Percentiles rank a stretch among this genome's conserved stretches.
Evolutionary conservation across 495 filamentous ascomycete genomes (phyloP).

Genomic region (Annulohypoxylon nitens): DNA sequence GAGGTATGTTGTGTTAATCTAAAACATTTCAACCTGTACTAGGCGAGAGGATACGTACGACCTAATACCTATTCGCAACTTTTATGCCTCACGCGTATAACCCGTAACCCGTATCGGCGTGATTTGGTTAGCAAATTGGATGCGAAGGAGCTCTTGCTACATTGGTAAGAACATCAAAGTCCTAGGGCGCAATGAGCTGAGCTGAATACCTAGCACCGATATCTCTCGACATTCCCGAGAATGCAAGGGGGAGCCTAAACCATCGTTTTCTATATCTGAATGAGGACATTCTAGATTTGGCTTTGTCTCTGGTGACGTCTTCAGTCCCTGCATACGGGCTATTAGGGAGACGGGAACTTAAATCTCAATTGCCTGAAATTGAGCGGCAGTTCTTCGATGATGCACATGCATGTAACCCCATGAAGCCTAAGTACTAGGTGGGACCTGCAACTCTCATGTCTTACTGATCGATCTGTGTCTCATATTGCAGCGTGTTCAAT

Average conservation of each 20-base stretch:
- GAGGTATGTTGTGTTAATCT: slow-evolving; percentile 14
- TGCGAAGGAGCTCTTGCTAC: neutral
- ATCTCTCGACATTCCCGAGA: neutral
- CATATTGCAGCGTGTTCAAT: neutral
- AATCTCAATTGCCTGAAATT: neutral
- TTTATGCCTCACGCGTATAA: neutral
- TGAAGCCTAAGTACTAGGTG: neutral
- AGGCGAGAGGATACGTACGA: neutral
- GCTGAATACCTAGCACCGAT: neutral
- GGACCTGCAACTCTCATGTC: neutral
- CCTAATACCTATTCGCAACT: neutral
- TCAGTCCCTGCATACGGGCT: neutral
- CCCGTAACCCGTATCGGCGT: neutral
- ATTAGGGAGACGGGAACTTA: neutral
- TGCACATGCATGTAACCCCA: slow-evolving; percentile 14
- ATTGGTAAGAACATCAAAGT: neutral
- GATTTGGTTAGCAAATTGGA: neutral
- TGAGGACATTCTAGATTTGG: neutral
- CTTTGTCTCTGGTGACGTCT: neutral
- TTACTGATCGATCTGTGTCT: slow-evolving; percentile 4
- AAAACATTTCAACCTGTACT: neutral
- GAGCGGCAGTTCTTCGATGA: neutral
- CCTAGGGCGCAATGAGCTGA: neutral
- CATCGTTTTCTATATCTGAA: neutral
- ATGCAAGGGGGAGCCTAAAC: neutral